phyloP scores from a whole-genome alignment of 352 stramenopile species.

The Globisporangium acanthophoron region DNA sequence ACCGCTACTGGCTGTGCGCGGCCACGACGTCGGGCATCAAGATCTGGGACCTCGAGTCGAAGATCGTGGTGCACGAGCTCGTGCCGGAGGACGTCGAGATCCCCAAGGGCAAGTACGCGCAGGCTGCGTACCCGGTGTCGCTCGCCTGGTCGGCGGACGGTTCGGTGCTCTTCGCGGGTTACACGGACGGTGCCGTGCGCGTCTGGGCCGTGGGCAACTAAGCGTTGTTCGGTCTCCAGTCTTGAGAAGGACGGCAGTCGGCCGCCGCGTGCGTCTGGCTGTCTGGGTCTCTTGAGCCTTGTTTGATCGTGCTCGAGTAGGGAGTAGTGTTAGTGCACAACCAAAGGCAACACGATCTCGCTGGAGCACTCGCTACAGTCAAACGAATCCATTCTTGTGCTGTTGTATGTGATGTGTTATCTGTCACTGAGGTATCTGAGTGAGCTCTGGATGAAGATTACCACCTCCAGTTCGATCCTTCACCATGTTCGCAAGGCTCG shows the following conservation, averaged over 20 bases:
- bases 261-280: too few relatives aligned
- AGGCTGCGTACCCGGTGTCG: constrained; percentile 95
- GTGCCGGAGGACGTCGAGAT: constrained; percentile 86
- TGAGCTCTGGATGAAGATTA: too few relatives aligned
- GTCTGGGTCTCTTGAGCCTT: background rate
- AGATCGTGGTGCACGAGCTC: constrained; percentile 98
- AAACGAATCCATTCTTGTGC: background rate
- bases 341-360: constrained; percentile 6
- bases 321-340: background rate
- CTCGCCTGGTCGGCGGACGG: constrained; percentile 98
- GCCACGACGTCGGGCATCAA: constrained; percentile 99
- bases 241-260: background rate
- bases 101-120: constrained; percentile 91
- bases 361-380: constrained; percentile 14
- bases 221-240: constrained; percentile 14
- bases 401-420: background rate
- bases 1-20: constrained; percentile 99
- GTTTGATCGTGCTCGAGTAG: constrained; percentile 8
- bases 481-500: too few relatives aligned
- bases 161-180: constrained; percentile 98
- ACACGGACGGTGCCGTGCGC: constrained; percentile 98
- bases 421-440: background rate
- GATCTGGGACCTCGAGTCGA: constrained; percentile 99
- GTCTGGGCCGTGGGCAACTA: constrained; percentile 91
- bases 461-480: too few relatives aligned